These are phyloP conservation scores for Elongisporangium prolatum DNA, from an alignment of 352 stramenopile species.

Conservation along the genomic window DNA sequence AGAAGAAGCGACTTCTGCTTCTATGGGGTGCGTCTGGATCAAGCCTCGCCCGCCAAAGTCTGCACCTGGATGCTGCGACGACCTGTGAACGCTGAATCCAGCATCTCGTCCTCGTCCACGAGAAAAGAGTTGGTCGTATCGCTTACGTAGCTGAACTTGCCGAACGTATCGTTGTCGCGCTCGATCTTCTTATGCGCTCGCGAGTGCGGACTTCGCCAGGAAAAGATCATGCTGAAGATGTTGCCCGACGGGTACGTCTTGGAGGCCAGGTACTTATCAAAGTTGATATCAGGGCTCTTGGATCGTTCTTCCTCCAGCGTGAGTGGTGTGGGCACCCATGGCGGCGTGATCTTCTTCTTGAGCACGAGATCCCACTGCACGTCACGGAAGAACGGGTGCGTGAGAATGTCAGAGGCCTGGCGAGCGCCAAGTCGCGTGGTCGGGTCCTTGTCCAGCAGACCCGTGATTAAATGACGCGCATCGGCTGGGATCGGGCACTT, in stretches of 20 bases:
- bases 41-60: conserved; percentile 71
- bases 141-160: conserved; percentile 88
- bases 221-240: conserved; percentile 83
- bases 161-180: conserved; percentile 69
- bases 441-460: conserved; percentile 80
- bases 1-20: background rate
- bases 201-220: conserved; percentile 60
- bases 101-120: conserved; percentile 87
- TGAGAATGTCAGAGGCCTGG: conserved; percentile 81
- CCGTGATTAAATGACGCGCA: conserved; percentile 66
- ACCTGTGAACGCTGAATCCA: conserved; percentile 79
- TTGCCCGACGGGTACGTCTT: conserved; percentile 74
- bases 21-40: conserved; percentile 2
- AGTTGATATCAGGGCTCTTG: conserved; percentile 82
- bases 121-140: conserved; percentile 87
- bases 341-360: conserved; percentile 72
- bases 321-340: conserved; percentile 65
- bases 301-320: conserved; percentile 69
- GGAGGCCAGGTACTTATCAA: conserved; percentile 80
- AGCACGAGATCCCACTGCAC: conserved; percentile 79
- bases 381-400: conserved; percentile 80
- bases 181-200: conserved; percentile 44
- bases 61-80: conserved; percentile 79
- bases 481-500: conserved; percentile 67
- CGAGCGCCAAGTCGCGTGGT: conserved; percentile 76